Evolutionary conservation across 1,139 yeast species (phyloP).

Genomic region (Zygoascus meyerae): DNA sequence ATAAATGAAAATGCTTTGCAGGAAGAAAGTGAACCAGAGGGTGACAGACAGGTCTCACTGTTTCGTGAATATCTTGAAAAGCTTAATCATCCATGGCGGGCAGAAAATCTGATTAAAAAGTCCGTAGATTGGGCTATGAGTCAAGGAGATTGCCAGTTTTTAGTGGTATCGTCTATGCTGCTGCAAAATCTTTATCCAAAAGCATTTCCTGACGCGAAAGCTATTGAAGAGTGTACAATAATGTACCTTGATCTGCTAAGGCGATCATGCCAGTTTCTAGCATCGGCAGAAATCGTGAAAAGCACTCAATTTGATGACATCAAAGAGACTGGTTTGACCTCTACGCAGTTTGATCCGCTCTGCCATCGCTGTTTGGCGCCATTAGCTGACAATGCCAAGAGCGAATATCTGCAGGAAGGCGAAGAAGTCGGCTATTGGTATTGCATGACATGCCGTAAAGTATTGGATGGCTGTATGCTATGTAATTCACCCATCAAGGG

Average conservation of each 20-base stretch:
- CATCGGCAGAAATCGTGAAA: constrained; percentile 55
- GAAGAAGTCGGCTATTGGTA: constrained; percentile 67
- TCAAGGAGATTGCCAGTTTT: constrained; percentile 63
- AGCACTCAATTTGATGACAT: constrained; percentile 40
- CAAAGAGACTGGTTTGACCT: constrained; percentile 44
- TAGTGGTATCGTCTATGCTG: constrained; percentile 54
- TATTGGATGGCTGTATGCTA: constrained; percentile 66
- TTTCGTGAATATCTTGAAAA: constrained; percentile 25
- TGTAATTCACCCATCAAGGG: constrained; percentile 79
- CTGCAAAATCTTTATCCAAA: constrained; percentile 44
- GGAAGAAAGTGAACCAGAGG: no score
- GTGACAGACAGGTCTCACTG: not conserved
- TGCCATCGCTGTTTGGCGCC: constrained; percentile 66
- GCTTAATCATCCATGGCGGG: constrained; percentile 45
- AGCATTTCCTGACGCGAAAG: constrained; percentile 21
- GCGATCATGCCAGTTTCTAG: constrained; percentile 48
- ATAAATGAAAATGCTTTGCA: no score
- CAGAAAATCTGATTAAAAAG: constrained; percentile 39
- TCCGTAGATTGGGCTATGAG: constrained; percentile 49
- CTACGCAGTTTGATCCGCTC: constrained; percentile 54
- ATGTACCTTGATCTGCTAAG: constrained; percentile 54
- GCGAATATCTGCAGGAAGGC: constrained; percentile 16
- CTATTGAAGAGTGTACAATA: constrained; percentile 41
- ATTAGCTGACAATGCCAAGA: constrained; percentile 53
- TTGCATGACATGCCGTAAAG: constrained; percentile 62